These are phyloP conservation scores for Phytophthora sp. DNA, from an alignment of 352 stramenopile species.

Conservation along the genomic window DNA sequence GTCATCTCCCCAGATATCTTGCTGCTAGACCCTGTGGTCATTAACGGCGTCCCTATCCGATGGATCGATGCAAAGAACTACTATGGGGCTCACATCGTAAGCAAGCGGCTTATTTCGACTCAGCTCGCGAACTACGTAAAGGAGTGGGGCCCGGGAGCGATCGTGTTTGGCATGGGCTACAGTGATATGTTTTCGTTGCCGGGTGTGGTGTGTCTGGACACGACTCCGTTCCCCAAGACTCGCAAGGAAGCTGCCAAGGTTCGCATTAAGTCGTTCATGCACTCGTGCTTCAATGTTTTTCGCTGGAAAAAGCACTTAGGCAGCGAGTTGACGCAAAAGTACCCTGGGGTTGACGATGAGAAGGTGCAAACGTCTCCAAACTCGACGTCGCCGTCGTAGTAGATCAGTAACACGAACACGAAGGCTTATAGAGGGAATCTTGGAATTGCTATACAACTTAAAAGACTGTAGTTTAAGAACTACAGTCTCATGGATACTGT, in stretches of 20 bases:
- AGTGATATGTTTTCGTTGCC: conserved; percentile 88
- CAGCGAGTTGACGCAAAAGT: conserved; percentile 79
- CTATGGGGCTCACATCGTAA: conserved; percentile 89
- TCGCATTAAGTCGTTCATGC: conserved; percentile 76
- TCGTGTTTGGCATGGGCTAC: conserved; percentile 89
- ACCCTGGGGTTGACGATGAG: conserved; percentile 35
- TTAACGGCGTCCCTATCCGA: conserved; percentile 85
- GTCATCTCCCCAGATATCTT: conserved; percentile 86
- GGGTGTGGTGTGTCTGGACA: conserved; percentile 83
- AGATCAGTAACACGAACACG: too few relatives aligned
- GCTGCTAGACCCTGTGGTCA: conserved; percentile 79
- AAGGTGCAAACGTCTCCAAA: conserved; percentile 7
- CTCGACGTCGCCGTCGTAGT: background rate
- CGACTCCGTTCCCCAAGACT: conserved; percentile 83
- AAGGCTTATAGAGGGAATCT: too few relatives aligned
- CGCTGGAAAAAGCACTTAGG: conserved; percentile 82
- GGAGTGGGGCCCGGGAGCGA: conserved; percentile 83
- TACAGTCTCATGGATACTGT: too few relatives aligned
- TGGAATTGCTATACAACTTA: too few relatives aligned
- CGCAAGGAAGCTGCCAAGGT: conserved; percentile 72
- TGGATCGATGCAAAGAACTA: conserved; percentile 92
- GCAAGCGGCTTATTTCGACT: conserved; percentile 84
- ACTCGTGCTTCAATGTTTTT: conserved; percentile 71
- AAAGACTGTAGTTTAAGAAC: too few relatives aligned
- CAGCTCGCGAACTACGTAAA: conserved; percentile 86